Base-by-base conservation (phyloP, 805 yeast species). In the Pichia paraexigua region DNA sequence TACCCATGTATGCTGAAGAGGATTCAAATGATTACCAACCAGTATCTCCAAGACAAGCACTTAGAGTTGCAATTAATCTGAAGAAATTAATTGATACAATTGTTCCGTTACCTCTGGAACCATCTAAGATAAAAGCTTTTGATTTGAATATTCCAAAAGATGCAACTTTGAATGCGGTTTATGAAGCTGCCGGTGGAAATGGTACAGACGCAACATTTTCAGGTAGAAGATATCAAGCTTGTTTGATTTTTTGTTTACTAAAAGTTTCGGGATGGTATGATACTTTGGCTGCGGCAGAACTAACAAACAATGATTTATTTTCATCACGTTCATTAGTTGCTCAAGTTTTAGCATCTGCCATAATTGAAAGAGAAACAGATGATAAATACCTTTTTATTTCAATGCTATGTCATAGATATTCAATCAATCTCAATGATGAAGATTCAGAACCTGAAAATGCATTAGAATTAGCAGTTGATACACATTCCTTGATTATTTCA, bases 181-280 rank as follows among this genome's bases (percentile, higher is more conserved):
- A 77, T 50, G 76, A 74, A 28, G 94, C 95, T 7, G 95, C 95
- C 20, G 95, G 95, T 11, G 96, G 95, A 21, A 72, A 72, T 46
- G 88, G 88, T 6, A 67, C 85, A 2, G 66, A 71, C 47, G 82
- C 80, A 0, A 21, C n/a, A 7, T 69, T 83, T 0, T 73, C 83
- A 1, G 72, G 83, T 0, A 71, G 75, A 58, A 80, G 81, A 60
- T 87, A 87, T 63, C 77, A 84, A 49, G 82, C 90, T 0, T 76
- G 80, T 24, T 64, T 88, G 45, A 74, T 87, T 0, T 89, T 85
- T 65, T 82, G 87, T 46, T 70, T 89, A 52, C 69, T 89, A 53
- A 83, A 80, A 58, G 92, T 87, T n/a, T 76, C 85, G 39, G 78
- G 76, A 27, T 89, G 97, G 97, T 87, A 85, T 64, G 71, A 76